Evolutionary conservation across 495 filamentous ascomycete species (phyloP), one percentile per base, ranked within the genome.

Genomic region (Talaromyces trachyspermus): DNA sequence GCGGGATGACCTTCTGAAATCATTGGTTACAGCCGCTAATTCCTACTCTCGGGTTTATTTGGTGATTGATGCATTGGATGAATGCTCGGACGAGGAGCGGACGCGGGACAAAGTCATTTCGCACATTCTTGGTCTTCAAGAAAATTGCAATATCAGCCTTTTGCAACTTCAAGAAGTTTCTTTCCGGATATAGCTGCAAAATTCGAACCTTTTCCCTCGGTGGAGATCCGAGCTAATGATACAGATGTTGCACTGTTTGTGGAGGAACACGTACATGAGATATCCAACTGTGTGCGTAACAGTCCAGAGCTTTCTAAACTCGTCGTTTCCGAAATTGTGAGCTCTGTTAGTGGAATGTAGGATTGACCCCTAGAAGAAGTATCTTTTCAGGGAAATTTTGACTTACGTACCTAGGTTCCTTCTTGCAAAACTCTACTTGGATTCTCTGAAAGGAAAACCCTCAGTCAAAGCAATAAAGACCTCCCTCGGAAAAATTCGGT

Each of bases 41-140:
- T 36, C 29, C 7, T 61, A 53, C 35, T 50, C 53, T 5, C 50
- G 48, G 37, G 50, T 61, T 12, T 70, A 59, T 48, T 49, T 75
- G 29, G 52, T 76, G 17, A 49, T 74, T 11, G 72, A 76, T 47
- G 72, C 69, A 11, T 33, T 63, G 2, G 60, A 63, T 27, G 60
- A 63, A 52, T 59, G 53, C 22, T 15, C 23, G n/a, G 49, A 26
- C 12, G 38, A 19, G 7, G 17, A 52, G 17, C 7, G 26, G n/a
- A 20, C 3, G 6, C 14, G 15, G 15, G 22, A 24, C 2, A 5
- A 20, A 49, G 15, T 49, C 66, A 22, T 29, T 69, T 25, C 19
- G 10, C 9, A 51, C 32, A 43, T 63, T 12, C 46, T 43, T 29
- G 43, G 42, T 2, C 32, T 58, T 27, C 47, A 42, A 32, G 5